Evolutionary conservation across 768 basidiomycete genomes (phyloP).

Genomic region (Leccinum longicurvipes): DNA sequence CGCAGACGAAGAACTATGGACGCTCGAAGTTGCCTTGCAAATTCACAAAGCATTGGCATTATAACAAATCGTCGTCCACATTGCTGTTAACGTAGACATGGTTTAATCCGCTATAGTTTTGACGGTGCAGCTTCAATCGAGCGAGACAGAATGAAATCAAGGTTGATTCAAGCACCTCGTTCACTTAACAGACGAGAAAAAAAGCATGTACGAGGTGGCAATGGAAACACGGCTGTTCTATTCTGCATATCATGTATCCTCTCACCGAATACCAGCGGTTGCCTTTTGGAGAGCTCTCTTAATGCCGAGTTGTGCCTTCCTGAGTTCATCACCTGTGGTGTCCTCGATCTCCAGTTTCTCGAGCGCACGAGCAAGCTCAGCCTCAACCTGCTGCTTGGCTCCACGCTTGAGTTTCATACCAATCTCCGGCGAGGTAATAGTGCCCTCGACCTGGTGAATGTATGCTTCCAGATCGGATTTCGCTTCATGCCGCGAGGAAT

Average conservation of each 20-base stretch:
- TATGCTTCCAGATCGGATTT: conserved; percentile 98
- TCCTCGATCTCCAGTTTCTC: conserved; percentile 99
- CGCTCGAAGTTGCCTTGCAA: conserved; percentile 81
- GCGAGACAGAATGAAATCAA: conserved; percentile 7
- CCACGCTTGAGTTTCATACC: conserved; percentile 99
- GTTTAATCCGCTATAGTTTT: not conserved
- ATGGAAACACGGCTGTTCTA: conserved; percentile 14
- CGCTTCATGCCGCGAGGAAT: conserved; percentile 96
- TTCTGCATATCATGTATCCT: conserved; percentile 9
- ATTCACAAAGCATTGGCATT: conserved; percentile 59
- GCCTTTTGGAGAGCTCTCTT: conserved; percentile 99
- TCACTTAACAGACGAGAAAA: conserved; percentile 8
- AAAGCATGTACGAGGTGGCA: conserved; percentile 17
- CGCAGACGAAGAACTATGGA: conserved; percentile 95
- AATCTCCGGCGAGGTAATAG: conserved; percentile 94
- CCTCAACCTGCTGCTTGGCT: conserved; percentile 90
- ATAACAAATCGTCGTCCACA: not conserved
- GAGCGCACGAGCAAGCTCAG: conserved; percentile 95
- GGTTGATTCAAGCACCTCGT: conserved; percentile 16
- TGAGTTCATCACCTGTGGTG: conserved; percentile 88
- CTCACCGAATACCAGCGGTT: conserved; percentile 81
- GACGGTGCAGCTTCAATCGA: not conserved
- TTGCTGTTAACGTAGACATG: not conserved
- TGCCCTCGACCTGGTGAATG: conserved; percentile 94
- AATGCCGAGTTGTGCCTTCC: conserved; percentile 92